phyloP scores from a whole-genome alignment of 1,284 basidiomycete species.

The Cystobasidium sp. region DNA sequence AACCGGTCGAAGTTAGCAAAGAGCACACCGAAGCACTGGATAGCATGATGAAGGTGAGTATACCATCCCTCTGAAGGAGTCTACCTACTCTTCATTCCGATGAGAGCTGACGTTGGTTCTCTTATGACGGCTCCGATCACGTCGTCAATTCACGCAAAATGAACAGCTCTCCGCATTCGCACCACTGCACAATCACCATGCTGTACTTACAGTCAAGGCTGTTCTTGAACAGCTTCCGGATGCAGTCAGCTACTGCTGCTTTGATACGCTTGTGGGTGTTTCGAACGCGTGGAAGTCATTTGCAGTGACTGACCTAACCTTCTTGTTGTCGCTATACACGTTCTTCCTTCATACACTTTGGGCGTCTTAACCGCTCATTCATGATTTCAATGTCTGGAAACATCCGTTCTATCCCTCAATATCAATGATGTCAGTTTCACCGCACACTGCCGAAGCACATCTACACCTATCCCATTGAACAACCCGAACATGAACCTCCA shows the following conservation, averaged over 20 bases:
- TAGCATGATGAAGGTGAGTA: slow-evolving; percentile 73
- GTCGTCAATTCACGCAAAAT: background rate
- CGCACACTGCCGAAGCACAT: slow-evolving; percentile 72
- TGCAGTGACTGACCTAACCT: background rate
- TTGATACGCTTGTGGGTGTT: slow-evolving; percentile 68
- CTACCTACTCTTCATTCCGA: no score
- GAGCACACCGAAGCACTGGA: slow-evolving; percentile 64
- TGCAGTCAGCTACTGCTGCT: slow-evolving; percentile 61
- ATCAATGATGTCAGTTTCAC: slow-evolving; percentile 64
- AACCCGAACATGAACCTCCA: slow-evolving; percentile 64
- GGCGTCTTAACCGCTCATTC: no score
- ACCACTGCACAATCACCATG: slow-evolving; percentile 60
- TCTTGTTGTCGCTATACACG: background rate
- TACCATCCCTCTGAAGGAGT: slow-evolving; percentile 55
- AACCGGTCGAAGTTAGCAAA: slow-evolving; percentile 68
- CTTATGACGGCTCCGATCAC: slow-evolving; percentile 21
- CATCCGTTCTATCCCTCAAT: background rate
- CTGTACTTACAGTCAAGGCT: slow-evolving; percentile 60
- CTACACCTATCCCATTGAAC: slow-evolving; percentile 75
- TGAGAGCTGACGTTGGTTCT: background rate
- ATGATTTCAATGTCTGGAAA: background rate
- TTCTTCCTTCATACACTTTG: no score
- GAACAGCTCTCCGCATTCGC: slow-evolving; percentile 43
- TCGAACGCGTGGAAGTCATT: background rate
- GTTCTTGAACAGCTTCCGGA: slow-evolving; percentile 66